A percentile compares a stretch with the other conserved stretches of the same genome.
Evolutionary conservation across 2,329 filamentous ascomycete genomes (phyloP).

Genomic region (Aspergillus sp.): DNA sequence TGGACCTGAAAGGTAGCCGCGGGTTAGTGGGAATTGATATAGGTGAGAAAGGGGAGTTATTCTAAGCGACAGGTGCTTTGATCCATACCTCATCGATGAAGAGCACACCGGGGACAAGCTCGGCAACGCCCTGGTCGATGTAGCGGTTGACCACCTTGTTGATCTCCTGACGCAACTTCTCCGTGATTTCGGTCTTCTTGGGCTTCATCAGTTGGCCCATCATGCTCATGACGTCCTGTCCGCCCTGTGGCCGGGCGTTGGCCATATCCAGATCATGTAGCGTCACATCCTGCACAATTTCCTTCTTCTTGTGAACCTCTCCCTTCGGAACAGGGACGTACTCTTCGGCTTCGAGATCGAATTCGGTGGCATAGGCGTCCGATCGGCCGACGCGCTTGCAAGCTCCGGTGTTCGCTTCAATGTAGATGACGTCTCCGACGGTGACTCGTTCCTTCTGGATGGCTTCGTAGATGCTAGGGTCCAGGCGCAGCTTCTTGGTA

Average conservation of each 20-base stretch:
- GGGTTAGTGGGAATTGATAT: neutral
- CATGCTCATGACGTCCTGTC: conserved; percentile 99
- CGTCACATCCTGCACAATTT: conserved; percentile 98
- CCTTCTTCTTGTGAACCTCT: conserved; percentile 99
- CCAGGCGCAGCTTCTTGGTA: conserved; percentile 94
- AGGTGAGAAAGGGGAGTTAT: conserved; percentile 19
- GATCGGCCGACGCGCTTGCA: conserved; percentile 96
- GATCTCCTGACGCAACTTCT: conserved; percentile 93
- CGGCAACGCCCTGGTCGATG: conserved; percentile 96
- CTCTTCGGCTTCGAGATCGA: conserved; percentile 97
- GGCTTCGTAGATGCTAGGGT: conserved; percentile 98
- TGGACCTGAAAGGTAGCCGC: conserved; percentile 65
- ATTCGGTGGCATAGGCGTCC: conserved; percentile 96
- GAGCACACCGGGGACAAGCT: conserved; percentile 94
- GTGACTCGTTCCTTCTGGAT: conserved; percentile 98
- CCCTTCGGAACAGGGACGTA: conserved; percentile 99
- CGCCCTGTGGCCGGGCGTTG: conserved; percentile 91
- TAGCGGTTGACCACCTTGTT: conserved; percentile 99
- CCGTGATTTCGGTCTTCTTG: conserved; percentile 98
- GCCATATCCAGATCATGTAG: conserved; percentile 95
- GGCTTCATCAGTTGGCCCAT: conserved; percentile 99
- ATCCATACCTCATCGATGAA: conserved; percentile 90
- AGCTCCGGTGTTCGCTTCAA: conserved; percentile 96
- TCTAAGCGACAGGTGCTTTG: neutral
- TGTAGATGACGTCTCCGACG: conserved; percentile 97